A percentile compares a stretch with the other conserved stretches of the same genome.
These are phyloP conservation scores for Poronia punctata DNA, from an alignment of 495 filamentous ascomycete species.

Conservation along the genomic window DNA sequence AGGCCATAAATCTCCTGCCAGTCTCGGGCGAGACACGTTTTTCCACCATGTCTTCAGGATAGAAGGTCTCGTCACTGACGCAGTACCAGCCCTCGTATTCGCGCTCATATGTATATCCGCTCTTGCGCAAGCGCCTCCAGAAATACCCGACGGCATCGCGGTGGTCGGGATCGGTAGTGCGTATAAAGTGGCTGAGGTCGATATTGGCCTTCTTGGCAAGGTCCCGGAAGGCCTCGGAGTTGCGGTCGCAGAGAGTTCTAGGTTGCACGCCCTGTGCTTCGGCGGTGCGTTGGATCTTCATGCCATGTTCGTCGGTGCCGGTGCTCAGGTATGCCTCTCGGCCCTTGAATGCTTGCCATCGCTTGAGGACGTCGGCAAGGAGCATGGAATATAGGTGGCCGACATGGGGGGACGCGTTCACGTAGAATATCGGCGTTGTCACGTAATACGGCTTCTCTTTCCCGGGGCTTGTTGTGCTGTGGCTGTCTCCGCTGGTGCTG, in stretches of 20 bases:
- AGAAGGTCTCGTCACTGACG: constrained; percentile 93
- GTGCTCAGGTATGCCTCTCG: constrained; percentile 67
- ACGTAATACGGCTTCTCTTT: constrained; percentile 84
- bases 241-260: constrained; percentile 52
- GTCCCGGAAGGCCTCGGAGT: constrained; percentile 56
- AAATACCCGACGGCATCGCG: constrained; percentile 83
- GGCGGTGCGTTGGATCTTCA: constrained; percentile 93
- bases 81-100: constrained; percentile 96
- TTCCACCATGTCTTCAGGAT: constrained; percentile 68
- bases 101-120: constrained; percentile 72
- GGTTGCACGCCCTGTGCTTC: constrained; percentile 47
- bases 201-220: constrained; percentile 64
- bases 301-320: constrained; percentile 96
- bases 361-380: constrained; percentile 82
- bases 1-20: constrained; percentile 73
- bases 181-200: constrained; percentile 76
- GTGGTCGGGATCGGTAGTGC: constrained; percentile 80
- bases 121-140: constrained; percentile 70
- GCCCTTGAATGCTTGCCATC: constrained; percentile 79
- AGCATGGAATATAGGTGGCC: constrained; percentile 93
- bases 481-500: neutral
- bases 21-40: constrained; percentile 70
- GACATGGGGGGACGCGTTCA: constrained; percentile 92
- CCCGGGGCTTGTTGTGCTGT: neutral
- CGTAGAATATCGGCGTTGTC: constrained; percentile 97